These are phyloP conservation scores for Leccinum solheimii DNA, from an alignment of 1,284 basidiomycete genomes.

Conservation along the genomic window DNA sequence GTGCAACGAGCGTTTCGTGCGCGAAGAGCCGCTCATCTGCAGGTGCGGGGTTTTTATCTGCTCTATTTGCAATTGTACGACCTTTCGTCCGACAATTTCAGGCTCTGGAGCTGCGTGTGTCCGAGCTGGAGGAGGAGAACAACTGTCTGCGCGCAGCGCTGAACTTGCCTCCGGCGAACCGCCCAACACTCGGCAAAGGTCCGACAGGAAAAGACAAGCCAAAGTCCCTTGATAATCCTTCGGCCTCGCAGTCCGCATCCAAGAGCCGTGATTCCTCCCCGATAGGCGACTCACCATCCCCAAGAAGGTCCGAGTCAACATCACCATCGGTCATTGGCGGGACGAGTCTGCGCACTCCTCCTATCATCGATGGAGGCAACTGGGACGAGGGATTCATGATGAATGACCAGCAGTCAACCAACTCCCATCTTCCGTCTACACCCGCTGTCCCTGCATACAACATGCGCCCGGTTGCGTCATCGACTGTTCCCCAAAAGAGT, in stretches of 20 bases:
- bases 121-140: conserved; percentile 86
- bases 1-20: conserved; percentile 92
- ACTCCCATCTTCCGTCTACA: conserved; percentile 39
- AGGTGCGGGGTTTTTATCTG: conserved; percentile 51
- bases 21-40: conserved; percentile 84
- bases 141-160: conserved; percentile 72
- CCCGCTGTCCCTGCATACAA: conserved; percentile 39
- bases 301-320: conserved; percentile 38
- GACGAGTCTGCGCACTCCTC: conserved; percentile 34
- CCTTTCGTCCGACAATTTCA: conserved; percentile 41
- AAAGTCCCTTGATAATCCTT: conserved; percentile 42
- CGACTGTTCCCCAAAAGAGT: conserved; percentile 36
- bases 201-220: conserved; percentile 82
- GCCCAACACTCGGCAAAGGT: conserved; percentile 72
- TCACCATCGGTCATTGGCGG: conserved; percentile 37
- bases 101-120: conserved; percentile 81
- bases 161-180: conserved; percentile 71
- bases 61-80: conserved; percentile 42
- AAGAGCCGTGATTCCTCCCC: conserved; percentile 41
- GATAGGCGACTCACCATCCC: conserved; percentile 50
- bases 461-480: conserved; percentile 36
- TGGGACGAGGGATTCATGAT: conserved; percentile 64
- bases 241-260: conserved; percentile 33
- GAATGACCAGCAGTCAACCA: conserved; percentile 45
- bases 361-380: conserved; percentile 48